A percentile compares a stretch with the other conserved stretches of the same genome.
Conservation (phyloP, 164 flowering plant genomes). For the Nelumbo lutea region DNA sequence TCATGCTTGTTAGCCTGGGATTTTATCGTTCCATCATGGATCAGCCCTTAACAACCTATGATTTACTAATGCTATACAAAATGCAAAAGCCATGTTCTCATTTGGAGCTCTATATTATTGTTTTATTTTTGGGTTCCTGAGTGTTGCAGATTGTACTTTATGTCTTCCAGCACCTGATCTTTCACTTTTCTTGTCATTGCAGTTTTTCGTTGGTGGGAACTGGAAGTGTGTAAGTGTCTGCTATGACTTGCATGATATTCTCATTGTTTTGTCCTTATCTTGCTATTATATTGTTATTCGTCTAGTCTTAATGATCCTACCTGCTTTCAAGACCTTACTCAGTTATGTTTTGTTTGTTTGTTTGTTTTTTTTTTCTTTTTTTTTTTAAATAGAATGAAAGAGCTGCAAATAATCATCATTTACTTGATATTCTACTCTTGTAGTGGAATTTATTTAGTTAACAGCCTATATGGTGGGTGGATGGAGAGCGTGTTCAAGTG, state of each 20-base stretch:
- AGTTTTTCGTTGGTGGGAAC: slow-evolving; percentile 99
- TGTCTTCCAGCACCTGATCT: slow-evolving; percentile 4
- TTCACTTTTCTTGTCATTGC: slow-evolving; percentile 34
- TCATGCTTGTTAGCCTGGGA: no score
- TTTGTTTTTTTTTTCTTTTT: background rate
- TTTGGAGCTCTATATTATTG: background rate
- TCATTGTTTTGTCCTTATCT: background rate
- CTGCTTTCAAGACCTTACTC: no score
- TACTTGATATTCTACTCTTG: no score
- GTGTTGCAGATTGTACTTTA: slow-evolving; percentile 1
- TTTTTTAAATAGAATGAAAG: background rate
- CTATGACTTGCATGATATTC: background rate
- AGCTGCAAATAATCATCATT: no score
- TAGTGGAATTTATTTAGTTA: background rate
- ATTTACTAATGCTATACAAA: no score
- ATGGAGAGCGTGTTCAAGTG: no score
- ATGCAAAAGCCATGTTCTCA: background rate
- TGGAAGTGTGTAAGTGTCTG: slow-evolving; percentile 96
- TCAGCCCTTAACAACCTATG: no score
- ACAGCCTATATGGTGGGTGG: background rate
- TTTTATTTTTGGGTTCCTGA: background rate
- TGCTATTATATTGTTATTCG: background rate
- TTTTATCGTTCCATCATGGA: no score
- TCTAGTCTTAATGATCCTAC: no score
- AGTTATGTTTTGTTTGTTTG: background rate